A percentile compares a stretch with the other conserved stretches of the same genome.
phyloP scores from a whole-genome alignment of 2,329 filamentous ascomycete species.

The Beauveria brongniartii region DNA sequence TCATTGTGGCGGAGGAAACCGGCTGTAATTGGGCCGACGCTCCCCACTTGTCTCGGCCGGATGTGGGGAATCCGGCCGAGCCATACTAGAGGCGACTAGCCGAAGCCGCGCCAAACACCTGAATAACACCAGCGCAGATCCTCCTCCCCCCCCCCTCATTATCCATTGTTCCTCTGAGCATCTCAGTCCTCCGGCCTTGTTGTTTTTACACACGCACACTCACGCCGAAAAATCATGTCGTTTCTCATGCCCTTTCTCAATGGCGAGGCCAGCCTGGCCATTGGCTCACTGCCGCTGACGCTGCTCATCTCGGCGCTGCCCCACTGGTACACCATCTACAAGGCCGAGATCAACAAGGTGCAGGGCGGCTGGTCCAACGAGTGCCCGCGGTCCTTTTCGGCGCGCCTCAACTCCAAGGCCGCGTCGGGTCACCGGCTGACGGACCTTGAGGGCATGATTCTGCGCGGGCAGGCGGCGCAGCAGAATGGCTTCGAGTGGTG shows the following conservation, averaged over 20 bases:
- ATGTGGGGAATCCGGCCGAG: neutral
- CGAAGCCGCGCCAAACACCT: neutral
- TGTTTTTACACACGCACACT: no score
- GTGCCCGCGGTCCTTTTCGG: constrained; percentile 12
- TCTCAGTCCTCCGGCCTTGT: no score
- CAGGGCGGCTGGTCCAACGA: constrained; percentile 13
- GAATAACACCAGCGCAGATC: neutral
- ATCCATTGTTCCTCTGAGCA: no score
- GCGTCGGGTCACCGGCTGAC: constrained; percentile 10
- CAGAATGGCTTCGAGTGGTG: constrained; percentile 13
- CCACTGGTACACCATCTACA: constrained; percentile 13
- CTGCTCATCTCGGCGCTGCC: constrained; percentile 11
- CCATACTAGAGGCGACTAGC: neutral
- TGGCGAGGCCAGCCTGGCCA: constrained; percentile 11
- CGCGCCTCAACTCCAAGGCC: constrained; percentile 11
- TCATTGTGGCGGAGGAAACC: neutral
- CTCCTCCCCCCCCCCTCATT: neutral
- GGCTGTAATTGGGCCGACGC: neutral
- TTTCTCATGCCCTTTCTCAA: constrained; percentile 4
- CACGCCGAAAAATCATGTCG: neutral
- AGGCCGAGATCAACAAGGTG: constrained; percentile 12
- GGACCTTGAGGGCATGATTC: constrained; percentile 9
- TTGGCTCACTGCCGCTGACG: constrained; percentile 11
- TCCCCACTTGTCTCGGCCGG: neutral
- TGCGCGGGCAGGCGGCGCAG: constrained; percentile 12